phyloP scores from a whole-genome alignment of 352 stramenopile species.

The Phytophthora syringae region DNA sequence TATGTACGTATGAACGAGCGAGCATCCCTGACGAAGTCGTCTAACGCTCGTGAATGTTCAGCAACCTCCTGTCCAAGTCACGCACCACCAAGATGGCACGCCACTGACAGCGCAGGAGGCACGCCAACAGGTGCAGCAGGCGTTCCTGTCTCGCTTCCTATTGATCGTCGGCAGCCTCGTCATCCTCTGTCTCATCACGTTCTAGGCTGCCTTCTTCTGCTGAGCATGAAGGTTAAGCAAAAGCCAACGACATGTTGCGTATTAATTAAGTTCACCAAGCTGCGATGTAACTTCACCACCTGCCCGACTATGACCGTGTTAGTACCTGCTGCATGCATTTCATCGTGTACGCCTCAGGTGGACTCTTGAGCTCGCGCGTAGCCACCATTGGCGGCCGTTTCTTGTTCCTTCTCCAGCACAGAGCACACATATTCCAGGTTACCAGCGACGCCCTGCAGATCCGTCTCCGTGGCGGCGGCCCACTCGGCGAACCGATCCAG shows the following conservation, averaged over 20 bases:
- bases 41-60: conserved; percentile 20
- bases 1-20: conserved; percentile 34
- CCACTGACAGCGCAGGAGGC: conserved; percentile 57
- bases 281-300: no score
- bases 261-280: no score
- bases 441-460: conserved; percentile 60
- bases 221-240: no score
- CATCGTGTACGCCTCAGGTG: conserved; percentile 16
- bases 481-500: conserved; percentile 67
- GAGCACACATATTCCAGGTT: conserved; percentile 77
- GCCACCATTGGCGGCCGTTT: conserved; percentile 25
- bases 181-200: conserved; percentile 73
- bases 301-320: no score
- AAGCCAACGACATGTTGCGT: no score
- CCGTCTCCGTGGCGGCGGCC: conserved; percentile 49
- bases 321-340: no score
- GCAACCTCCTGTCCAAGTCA: conserved; percentile 45
- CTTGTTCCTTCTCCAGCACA: conserved; percentile 66
- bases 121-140: conserved; percentile 73
- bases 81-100: conserved; percentile 50
- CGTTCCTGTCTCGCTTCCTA: conserved; percentile 76
- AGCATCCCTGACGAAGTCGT: neutral
- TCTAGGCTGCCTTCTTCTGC: conserved; percentile 31
- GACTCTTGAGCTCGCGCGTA: conserved; percentile 30
- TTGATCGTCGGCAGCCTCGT: conserved; percentile 76